Evolutionary conservation across 768 basidiomycete species (phyloP), one percentile per base, ranked within the genome.

Genomic region (Tricholoma bakamatsutake): DNA sequence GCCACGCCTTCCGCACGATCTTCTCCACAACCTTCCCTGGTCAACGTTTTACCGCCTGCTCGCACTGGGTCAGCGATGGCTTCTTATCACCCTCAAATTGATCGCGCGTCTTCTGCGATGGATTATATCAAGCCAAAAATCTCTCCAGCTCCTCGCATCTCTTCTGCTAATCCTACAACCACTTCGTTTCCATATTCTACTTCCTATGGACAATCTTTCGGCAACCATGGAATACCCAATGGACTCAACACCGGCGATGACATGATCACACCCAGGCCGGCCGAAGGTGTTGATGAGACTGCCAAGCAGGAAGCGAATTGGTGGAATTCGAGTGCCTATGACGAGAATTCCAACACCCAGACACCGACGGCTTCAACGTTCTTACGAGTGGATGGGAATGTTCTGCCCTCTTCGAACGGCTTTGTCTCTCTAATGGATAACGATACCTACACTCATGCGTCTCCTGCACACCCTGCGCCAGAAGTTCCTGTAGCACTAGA

Each of bases 351-450:
- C 24, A 63, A 69, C 28, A 67, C 69, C 17, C 67, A 64, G 47
- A 93, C 91, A 9, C 90, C 92, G 9, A 89, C 87, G 10, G 82
- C 83, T 4, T 62, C 88, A 13, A 77, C 79, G 1, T 93, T 93
- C 70, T 71, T 80, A 62, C 76, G 72, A 34, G 75, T 83, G 3
- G 79, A 82, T 27, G 74, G 77, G 34, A 65, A 71, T 28, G 66
- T 68, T 9, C 65, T 74, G 40, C 60, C 73, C 15, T 73, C 77
- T 33, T 69, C 78, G 8, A 81, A 82, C 17, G 86, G 85, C 5
- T 92, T 95, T 62, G 80, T 94, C 42, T 93, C 91, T 6, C 74
- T 90, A 21, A 93, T 94, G 91, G 88, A 90, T 61, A 75, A 71
- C 27, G 69, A 77, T 34, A 66, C 77, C 9, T 76, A 80, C 33